These are phyloP conservation scores for Starmerella bombicola DNA, from an alignment of 805 yeast species.

Conservation along the genomic window DNA sequence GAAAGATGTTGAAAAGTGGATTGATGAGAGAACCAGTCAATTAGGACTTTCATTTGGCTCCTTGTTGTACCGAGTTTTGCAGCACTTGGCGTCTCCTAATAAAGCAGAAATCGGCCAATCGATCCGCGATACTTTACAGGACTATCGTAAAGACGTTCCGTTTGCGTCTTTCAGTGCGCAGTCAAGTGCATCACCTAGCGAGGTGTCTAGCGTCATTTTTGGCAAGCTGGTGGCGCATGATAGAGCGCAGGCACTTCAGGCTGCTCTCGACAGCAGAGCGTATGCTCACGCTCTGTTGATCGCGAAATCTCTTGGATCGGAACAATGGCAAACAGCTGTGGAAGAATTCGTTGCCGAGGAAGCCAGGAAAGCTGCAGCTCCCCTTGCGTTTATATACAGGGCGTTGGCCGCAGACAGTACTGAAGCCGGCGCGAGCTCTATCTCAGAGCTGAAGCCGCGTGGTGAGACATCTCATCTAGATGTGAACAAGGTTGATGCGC, in stretches of 20 bases:
- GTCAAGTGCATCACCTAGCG: not conserved
- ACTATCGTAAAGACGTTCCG: constrained; percentile 1
- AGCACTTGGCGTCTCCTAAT: constrained; percentile 11
- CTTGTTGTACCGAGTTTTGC: constrained; percentile 17
- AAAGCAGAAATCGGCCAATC: not conserved
- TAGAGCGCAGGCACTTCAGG: constrained; percentile 49
- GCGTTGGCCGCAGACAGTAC: constrained; percentile 41
- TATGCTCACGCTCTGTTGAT: constrained; percentile 69
- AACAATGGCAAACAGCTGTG: constrained; percentile 46
- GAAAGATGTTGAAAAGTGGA: constrained; percentile 62
- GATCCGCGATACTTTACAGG: constrained; percentile 5
- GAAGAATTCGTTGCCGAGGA: constrained; percentile 44
- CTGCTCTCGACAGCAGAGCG: constrained; percentile 50
- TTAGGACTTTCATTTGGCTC: constrained; percentile 12
- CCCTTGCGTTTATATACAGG: constrained; percentile 48
- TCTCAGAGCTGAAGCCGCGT: constrained; percentile 37
- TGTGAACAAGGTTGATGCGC: constrained; percentile 10
- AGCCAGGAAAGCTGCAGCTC: constrained; percentile 30
- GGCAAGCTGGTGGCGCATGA: constrained; percentile 47
- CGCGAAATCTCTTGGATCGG: constrained; percentile 53
- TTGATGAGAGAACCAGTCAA: constrained; percentile 31
- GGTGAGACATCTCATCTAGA: constrained; percentile 13
- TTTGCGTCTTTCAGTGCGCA: not conserved
- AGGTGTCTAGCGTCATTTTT: constrained; percentile 23
- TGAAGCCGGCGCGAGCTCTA: constrained; percentile 38